Base-by-base conservation (phyloP, 352 stramenopile species). In the Globisporangium mamillatum region DNA sequence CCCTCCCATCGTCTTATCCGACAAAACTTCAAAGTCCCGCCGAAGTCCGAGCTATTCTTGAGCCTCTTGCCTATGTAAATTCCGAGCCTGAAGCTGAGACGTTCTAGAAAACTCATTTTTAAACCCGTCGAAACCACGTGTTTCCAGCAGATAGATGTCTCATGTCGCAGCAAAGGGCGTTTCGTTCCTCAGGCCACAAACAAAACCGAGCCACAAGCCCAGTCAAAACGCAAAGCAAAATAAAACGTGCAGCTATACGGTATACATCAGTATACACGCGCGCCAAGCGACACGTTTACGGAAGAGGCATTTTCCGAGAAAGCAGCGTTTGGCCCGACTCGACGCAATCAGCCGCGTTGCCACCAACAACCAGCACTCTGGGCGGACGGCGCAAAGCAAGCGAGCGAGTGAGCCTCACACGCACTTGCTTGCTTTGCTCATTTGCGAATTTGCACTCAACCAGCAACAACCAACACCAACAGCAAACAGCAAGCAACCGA, bases 401-500 rank as follows among this genome's bases (percentile, higher is more conserved):
- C 52, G 22, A 58, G 52, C 3, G 29, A 38, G 8, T 9, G 6
- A 38, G 32, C 32, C 32, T 38, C 32, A 10, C 57, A 52, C 29
- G 0, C 29, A 52, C 56, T 24, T 14, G 12, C 54, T 60, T 10
- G 18, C 25, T 38, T 10, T 50, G 24, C 36, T 65, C 60, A 65
- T 65, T 65, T 58, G 60, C 60, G 44, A 65, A 65, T 65, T 65
- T 58, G 60, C 60, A 38, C 44, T 48, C 44, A 54, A 58, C 60
- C 60, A 58, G 22, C 41, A 54, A 57, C 38, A 48, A 27, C 59
- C 38, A 48, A 25, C 59, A 53, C 5, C 57, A 63, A n/a, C 53
- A 59, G 18, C 46, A 54, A 44, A 41, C 29, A 63, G 48, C 48
- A 55, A 55, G 48, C 48, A 27, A 25, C 48, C 25, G n/a, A 27